Percentiles rank a stretch among this genome's conserved stretches.
phyloP scores from a whole-genome alignment of 805 yeast genomes.

The Kluyveromyces starmeri region DNA sequence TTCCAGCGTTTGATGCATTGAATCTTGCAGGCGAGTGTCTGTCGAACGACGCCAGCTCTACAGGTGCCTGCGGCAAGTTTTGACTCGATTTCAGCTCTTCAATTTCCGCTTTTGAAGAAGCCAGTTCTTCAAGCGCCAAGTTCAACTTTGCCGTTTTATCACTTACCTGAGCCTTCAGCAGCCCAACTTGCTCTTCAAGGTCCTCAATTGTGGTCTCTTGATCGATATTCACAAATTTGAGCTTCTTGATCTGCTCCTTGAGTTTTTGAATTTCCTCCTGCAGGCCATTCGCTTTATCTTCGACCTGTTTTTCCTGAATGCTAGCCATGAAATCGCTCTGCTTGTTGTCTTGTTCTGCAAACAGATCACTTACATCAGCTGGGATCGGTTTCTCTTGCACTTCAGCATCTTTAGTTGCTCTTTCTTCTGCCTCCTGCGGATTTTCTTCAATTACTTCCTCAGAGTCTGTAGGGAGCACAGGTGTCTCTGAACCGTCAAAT shows the following conservation, averaged over 20 bases:
- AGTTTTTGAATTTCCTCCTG: slow-evolving; percentile 33
- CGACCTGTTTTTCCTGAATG: slow-evolving; percentile 27
- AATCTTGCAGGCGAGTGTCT: slow-evolving; percentile 12
- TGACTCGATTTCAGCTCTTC: slow-evolving; percentile 8
- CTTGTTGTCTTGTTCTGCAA: slow-evolving; percentile 10
- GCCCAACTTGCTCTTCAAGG: slow-evolving; percentile 30
- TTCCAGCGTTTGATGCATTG: slow-evolving; percentile 15
- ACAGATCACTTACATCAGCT: slow-evolving; percentile 7
- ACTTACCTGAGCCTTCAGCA: slow-evolving; percentile 24
- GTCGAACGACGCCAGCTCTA: slow-evolving; percentile 3
- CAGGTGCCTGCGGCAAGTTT: neutral
- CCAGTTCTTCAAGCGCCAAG: slow-evolving; percentile 18
- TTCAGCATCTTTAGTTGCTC: neutral
- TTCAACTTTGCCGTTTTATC: slow-evolving; percentile 20
- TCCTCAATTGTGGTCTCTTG: slow-evolving; percentile 29
- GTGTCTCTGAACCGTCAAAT: neutral
- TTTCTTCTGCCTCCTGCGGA: neutral
- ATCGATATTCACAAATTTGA: slow-evolving; percentile 29
- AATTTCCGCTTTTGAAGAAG: slow-evolving; percentile 17
- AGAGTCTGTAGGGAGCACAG: neutral
- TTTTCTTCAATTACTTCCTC: slow-evolving; percentile 1
- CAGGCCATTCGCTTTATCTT: slow-evolving; percentile 28
- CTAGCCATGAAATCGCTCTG: slow-evolving; percentile 24
- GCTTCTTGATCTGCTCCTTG: slow-evolving; percentile 27
- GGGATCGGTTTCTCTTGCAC: neutral